Evolutionary conservation across 352 stramenopile species (phyloP).

Genomic region (Phytopythium helicoides): DNA sequence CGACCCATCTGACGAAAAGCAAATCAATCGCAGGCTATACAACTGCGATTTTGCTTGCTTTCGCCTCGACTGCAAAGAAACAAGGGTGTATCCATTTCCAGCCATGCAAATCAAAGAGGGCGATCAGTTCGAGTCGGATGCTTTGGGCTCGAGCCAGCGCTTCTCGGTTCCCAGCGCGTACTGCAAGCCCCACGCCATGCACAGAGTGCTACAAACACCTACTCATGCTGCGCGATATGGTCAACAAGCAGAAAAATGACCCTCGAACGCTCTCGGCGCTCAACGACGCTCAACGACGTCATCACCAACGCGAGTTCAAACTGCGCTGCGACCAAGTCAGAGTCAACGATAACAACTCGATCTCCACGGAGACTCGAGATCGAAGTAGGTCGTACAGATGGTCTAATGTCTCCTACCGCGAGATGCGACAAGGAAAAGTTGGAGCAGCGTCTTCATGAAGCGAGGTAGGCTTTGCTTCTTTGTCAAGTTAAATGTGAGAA

Average conservation of each 20-base stretch:
- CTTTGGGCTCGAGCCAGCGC: not conserved
- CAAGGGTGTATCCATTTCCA: no score
- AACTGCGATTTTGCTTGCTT: no score
- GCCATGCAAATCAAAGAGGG: no score
- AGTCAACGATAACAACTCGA: not conserved
- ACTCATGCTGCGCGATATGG: constrained; percentile 65
- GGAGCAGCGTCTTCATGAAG: constrained; percentile 52
- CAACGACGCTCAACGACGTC: no score
- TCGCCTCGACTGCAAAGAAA: no score
- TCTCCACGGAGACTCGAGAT: not conserved
- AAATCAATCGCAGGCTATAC: no score
- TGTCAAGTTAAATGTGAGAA: not conserved
- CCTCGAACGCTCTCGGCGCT: constrained; percentile 40
- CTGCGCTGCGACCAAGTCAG: not conserved
- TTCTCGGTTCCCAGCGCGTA: constrained; percentile 17
- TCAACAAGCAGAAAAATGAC: constrained; percentile 54
- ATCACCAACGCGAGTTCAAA: constrained; percentile 30
- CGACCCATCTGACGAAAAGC: no score
- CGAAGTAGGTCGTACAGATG: not conserved
- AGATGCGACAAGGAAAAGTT: constrained; percentile 66
- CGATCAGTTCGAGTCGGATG: no score
- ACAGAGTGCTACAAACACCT: constrained; percentile 76
- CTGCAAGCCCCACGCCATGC: constrained; percentile 45
- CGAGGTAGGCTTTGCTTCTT: constrained; percentile 18
- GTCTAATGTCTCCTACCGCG: constrained; percentile 9